A percentile compares a stretch with the other conserved stretches of the same genome.
Conservation (phyloP, 192 early-diverging fungal species). For the Chytriomyces sp. region DNA sequence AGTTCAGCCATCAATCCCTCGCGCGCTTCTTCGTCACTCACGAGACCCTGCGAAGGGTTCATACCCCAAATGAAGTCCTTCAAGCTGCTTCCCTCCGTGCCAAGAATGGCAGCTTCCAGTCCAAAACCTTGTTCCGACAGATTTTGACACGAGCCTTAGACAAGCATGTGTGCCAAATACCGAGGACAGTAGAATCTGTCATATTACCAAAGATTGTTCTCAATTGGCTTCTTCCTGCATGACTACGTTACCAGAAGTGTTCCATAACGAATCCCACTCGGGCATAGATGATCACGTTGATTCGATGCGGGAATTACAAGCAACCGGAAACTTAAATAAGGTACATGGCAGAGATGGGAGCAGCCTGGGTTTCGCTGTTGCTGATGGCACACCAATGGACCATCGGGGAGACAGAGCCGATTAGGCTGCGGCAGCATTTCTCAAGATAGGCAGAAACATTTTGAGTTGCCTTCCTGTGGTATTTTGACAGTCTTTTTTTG, state of each 20-base stretch:
- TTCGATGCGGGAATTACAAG: background rate
- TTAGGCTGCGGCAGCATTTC: background rate
- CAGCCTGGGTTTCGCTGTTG: background rate
- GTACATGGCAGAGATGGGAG: background rate
- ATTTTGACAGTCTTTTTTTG: background rate
- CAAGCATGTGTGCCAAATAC: background rate
- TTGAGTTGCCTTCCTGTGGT: background rate
- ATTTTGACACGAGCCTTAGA: background rate
- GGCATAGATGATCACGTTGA: constrained; percentile 2
- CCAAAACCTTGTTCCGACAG: background rate
- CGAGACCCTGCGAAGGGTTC: constrained; percentile 12
- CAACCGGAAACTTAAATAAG: background rate
- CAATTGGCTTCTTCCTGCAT: background rate
- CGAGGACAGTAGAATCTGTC: background rate
- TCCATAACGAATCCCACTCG: background rate
- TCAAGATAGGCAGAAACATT: background rate
- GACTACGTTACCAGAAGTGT: background rate
- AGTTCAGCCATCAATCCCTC: constrained; percentile 10
- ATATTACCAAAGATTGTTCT: background rate
- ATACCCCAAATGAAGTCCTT: constrained; percentile 25
- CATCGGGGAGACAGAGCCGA: background rate
- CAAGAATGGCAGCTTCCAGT: constrained; percentile 7
- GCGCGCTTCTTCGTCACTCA: constrained; percentile 19
- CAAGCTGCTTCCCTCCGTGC: background rate
- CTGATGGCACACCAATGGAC: background rate